These are phyloP conservation scores for Wilcoxina mikolae DNA, from an alignment of 495 filamentous ascomycete genomes.

Conservation along the genomic window DNA sequence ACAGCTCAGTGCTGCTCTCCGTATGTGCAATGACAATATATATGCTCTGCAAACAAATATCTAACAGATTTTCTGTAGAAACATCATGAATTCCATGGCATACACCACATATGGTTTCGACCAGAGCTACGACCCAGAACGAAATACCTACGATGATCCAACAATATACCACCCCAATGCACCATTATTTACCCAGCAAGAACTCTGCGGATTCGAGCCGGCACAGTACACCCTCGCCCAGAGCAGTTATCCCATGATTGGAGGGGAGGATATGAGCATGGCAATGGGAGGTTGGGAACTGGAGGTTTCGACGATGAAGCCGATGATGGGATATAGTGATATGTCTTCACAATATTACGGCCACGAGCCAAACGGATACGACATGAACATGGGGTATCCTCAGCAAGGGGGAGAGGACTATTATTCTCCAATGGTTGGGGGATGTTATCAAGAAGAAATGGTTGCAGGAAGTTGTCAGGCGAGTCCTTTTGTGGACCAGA, in stretches of 20 bases:
- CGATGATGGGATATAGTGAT: conserved; percentile 13
- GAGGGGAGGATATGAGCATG: conserved; percentile 12
- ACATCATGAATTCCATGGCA: conserved; percentile 6
- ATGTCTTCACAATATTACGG: conserved; percentile 15
- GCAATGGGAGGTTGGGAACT: conserved; percentile 3
- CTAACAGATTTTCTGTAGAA: background rate
- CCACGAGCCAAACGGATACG: conserved; percentile 15
- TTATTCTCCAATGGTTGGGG: background rate
- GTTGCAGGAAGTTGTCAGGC: conserved; percentile 16
- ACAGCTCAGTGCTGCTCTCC: no score
- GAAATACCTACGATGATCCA: background rate
- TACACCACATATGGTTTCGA: conserved; percentile 3
- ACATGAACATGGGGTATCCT: conserved; percentile 9
- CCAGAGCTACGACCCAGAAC: conserved; percentile 1
- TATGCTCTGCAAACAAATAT: background rate
- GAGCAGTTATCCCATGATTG: no score
- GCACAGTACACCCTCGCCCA: conserved; percentile 8
- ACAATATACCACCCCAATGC: conserved; percentile 7
- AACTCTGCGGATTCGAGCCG: conserved; percentile 20
- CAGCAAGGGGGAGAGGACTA: conserved; percentile 12
- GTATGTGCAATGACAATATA: background rate
- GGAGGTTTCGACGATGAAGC: conserved; percentile 12
- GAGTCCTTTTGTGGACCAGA: conserved; percentile 18
- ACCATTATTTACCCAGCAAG: conserved; percentile 22
- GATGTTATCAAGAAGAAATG: background rate